Percentiles rank a stretch among this genome's conserved stretches.
These are phyloP conservation scores for Chlorociboria aeruginascens DNA, from an alignment of 495 filamentous ascomycete species.

Conservation along the genomic window DNA sequence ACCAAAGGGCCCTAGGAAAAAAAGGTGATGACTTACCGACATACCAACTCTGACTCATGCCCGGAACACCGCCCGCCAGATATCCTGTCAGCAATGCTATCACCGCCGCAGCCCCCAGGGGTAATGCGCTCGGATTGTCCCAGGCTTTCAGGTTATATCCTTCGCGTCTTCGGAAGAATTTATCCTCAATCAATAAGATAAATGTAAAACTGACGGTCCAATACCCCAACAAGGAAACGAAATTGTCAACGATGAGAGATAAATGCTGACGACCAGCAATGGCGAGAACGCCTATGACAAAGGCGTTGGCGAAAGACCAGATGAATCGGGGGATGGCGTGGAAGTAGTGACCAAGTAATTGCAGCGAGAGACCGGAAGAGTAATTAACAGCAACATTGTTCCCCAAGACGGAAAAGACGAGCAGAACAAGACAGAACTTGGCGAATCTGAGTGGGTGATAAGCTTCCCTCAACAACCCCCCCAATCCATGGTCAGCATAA, in stretches of 20 bases:
- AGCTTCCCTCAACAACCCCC: conserved; percentile 41
- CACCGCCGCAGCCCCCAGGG: conserved; percentile 34
- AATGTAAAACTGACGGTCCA: conserved; percentile 46
- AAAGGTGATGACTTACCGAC: conserved; percentile 20
- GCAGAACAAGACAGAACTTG: conserved; percentile 44
- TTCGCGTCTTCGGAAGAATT: conserved; percentile 36
- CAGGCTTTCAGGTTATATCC: conserved; percentile 39
- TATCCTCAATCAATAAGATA: conserved; percentile 49
- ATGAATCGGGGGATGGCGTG: conserved; percentile 32
- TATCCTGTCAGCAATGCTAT: conserved; percentile 31
- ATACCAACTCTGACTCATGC: conserved; percentile 41
- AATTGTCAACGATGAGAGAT: conserved; percentile 34
- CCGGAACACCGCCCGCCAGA: conserved; percentile 33
- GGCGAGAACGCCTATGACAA: conserved; percentile 27
- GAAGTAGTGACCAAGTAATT: conserved; percentile 25
- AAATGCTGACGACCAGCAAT: conserved; percentile 36
- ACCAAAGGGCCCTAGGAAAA: not conserved
- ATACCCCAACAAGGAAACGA: conserved; percentile 47
- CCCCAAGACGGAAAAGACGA: conserved; percentile 37
- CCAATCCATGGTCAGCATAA: conserved; percentile 43
- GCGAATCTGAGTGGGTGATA: conserved; percentile 44
- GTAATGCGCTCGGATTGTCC: conserved; percentile 34
- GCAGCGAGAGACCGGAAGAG: conserved; percentile 31
- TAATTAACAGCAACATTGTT: conserved; percentile 35
- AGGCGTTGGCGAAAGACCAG: conserved; percentile 33